Base-by-base conservation (phyloP, 2,329 filamentous ascomycete species). In the Leptographium wingfieldii region DNA sequence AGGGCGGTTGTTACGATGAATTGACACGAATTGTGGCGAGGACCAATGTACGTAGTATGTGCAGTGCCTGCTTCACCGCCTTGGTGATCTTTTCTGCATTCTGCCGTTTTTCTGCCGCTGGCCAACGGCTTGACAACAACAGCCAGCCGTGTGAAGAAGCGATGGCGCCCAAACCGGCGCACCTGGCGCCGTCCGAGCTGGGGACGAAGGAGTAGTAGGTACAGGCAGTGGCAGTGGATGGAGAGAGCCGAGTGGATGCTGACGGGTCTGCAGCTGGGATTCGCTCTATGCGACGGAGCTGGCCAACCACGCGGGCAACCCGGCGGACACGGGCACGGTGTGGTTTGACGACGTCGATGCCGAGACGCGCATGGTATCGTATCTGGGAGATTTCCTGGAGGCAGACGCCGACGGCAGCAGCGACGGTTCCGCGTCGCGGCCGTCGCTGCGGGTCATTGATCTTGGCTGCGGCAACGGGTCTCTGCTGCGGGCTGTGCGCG, bases 301-400 rank as follows among this genome's bases (percentile, higher is more conserved):
- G 58, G 71, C 75, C 62, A 92, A 94, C 74, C 83, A 92, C 72
- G 74, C 81, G 59, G 72, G 81, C 63, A 84, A 95, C 73, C 83
- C 88, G 11, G 73, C 81, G 60, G 89, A 96, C 76, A 87, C 87
- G 62, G 92, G 92, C 65, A 95, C 91, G 35, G 85, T 94, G 67
- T 99, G 94, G 94, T 99, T 99, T 80, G 87, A 91, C 71, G 94
- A 97, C 74, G 88, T 90, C 38, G 84, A 87, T 68, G 94, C 94
- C 63, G 90, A 96, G 69, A 79, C 85, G 63, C 92, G 92, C 69
- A 84, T 95, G 62, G 73, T 95, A 29, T 72, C 76, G 11, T 91
- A 60, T 10, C 51, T 87, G 70, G 80, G 95, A 69, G 82, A 63
- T 66, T 55, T 56, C 40, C 4, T 87, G 70, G 80, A 95, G 70